These are phyloP conservation scores for Penicillium sp. DNA, from an alignment of 2,329 filamentous ascomycete genomes.

Conservation along the genomic window DNA sequence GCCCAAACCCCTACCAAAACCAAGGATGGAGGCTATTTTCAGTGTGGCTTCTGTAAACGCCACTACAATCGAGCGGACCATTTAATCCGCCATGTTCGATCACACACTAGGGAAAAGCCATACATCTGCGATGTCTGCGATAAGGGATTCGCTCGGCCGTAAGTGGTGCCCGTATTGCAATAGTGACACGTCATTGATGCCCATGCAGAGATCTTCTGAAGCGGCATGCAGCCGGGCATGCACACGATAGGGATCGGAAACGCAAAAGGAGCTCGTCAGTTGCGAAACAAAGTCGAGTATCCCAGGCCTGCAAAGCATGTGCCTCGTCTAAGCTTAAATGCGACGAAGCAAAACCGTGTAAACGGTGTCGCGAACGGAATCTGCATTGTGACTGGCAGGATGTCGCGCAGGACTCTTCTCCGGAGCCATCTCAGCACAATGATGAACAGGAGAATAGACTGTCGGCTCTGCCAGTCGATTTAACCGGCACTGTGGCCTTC, in stretches of 20 bases:
- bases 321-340: slow-evolving; percentile 55
- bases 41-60: slow-evolving; percentile 54
- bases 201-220: slow-evolving; percentile 48
- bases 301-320: slow-evolving; percentile 54
- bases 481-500: slow-evolving; percentile 7
- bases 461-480: neutral
- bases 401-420: slow-evolving; percentile 16
- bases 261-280: slow-evolving; percentile 20
- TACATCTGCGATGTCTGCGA: slow-evolving; percentile 34
- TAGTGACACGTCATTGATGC: neutral
- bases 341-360: slow-evolving; percentile 56
- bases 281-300: slow-evolving; percentile 39
- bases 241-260: slow-evolving; percentile 38
- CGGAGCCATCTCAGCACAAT: slow-evolving; percentile 11
- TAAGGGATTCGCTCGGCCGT: slow-evolving; percentile 35
- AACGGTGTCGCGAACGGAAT: slow-evolving; percentile 51
- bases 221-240: slow-evolving; percentile 46
- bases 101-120: slow-evolving; percentile 37
- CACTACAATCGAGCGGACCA: slow-evolving; percentile 56
- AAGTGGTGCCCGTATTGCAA: slow-evolving; percentile 6
- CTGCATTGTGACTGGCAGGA: slow-evolving; percentile 44
- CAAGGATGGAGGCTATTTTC: slow-evolving; percentile 38
- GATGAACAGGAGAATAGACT: slow-evolving; percentile 2
- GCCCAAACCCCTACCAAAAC: slow-evolving; percentile 11
- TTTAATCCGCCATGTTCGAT: slow-evolving; percentile 54